Percentiles rank a stretch among this genome's conserved stretches.
These are phyloP conservation scores for Stachybotrys chartarum DNA, from an alignment of 2,329 filamentous ascomycete genomes.

Conservation along the genomic window DNA sequence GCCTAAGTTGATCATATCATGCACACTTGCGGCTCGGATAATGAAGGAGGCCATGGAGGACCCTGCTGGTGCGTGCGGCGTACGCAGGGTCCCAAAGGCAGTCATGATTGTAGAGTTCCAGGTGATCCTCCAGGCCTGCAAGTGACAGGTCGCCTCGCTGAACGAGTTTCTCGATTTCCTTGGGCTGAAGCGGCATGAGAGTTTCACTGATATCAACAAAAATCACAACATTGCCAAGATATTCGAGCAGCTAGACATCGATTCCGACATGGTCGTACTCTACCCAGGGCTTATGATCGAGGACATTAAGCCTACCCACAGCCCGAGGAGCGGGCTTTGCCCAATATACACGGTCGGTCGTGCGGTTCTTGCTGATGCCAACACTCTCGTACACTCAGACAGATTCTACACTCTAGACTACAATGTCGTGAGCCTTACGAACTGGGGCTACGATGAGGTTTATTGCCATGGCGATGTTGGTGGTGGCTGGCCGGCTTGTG, in stretches of 20 bases:
- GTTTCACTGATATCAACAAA: conserved; percentile 51
- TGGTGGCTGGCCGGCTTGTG: too few relatives aligned
- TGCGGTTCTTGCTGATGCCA: conserved; percentile 52
- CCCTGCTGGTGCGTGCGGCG: conserved; percentile 36
- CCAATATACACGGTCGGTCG: conserved; percentile 46
- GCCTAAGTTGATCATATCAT: too few relatives aligned
- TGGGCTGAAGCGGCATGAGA: conserved; percentile 46
- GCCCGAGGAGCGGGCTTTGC: conserved; percentile 44
- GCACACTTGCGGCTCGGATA: too few relatives aligned
- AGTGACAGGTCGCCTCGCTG: conserved; percentile 51
- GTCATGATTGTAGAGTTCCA: conserved; percentile 52
- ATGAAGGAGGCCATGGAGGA: conserved; percentile 47
- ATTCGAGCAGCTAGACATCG: conserved; percentile 52
- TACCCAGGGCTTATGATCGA: conserved; percentile 63
- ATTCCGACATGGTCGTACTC: conserved; percentile 61
- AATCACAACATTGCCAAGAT: conserved; percentile 47
- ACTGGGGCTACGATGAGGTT: too few relatives aligned
- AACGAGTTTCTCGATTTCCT: conserved; percentile 61
- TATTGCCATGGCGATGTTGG: too few relatives aligned
- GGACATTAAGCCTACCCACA: conserved; percentile 42
- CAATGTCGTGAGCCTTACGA: conserved; percentile 31
- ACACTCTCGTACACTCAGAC: conserved; percentile 51
- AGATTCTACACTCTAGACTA: conserved; percentile 50
- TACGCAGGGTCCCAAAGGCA: conserved; percentile 47
- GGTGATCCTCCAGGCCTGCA: conserved; percentile 50